phyloP scores from a whole-genome alignment of 1,139 yeast species.

The Pneumocystis murina region DNA sequence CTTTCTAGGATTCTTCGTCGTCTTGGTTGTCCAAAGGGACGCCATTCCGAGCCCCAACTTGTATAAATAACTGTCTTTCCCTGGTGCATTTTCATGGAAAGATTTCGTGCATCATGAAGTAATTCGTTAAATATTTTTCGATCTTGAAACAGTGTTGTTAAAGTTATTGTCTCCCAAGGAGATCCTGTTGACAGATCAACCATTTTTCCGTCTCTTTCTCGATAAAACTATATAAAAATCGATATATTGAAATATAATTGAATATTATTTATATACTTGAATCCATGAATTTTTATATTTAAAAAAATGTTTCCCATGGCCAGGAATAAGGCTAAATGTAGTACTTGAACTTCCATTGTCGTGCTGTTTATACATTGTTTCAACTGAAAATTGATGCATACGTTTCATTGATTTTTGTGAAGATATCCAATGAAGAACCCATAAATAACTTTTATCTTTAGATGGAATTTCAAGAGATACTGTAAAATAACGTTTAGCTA shows the following conservation, averaged over 20 bases:
- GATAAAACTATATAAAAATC: slow-evolving; percentile 24
- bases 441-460: slow-evolving; percentile 79
- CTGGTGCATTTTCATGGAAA: slow-evolving; percentile 72
- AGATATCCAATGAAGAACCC: slow-evolving; percentile 98
- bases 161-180: slow-evolving; percentile 87
- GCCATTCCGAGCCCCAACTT: slow-evolving; percentile 98
- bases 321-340: slow-evolving; percentile 85
- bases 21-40: slow-evolving; percentile 94
- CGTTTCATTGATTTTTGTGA: slow-evolving; percentile 24
- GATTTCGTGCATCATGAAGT: slow-evolving; percentile 64
- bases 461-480: slow-evolving; percentile 90
- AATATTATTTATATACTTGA: slow-evolving; percentile 34
- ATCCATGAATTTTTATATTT: slow-evolving; percentile 77
- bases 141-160: slow-evolving; percentile 80
- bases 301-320: slow-evolving; percentile 88
- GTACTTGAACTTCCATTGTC: slow-evolving; percentile 86
- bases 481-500: slow-evolving; percentile 65
- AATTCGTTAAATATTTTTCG: slow-evolving; percentile 55
- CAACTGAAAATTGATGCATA: slow-evolving; percentile 68
- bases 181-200: slow-evolving; percentile 83
- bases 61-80: slow-evolving; percentile 91
- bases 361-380: slow-evolving; percentile 74
- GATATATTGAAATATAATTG: background rate
- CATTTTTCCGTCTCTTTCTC: slow-evolving; percentile 81
- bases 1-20: slow-evolving; percentile 72